Conservation (phyloP, 768 basidiomycete species). For the Boletus tylopilopsis region DNA sequence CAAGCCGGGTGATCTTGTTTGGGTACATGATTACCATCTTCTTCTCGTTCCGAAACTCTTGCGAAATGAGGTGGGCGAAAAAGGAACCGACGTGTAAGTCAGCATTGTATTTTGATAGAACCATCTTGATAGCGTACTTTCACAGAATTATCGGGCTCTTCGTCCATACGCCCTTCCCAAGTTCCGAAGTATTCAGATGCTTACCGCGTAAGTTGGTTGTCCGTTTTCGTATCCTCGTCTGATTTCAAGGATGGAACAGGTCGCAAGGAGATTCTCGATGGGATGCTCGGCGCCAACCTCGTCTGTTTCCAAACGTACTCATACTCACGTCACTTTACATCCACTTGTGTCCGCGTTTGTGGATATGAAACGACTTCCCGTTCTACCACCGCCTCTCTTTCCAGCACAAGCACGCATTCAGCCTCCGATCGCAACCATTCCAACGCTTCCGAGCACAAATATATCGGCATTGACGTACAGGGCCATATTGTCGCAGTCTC, state of each 20-base stretch:
- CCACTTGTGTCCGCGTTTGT: conserved; percentile 93
- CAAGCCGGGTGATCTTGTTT: conserved; percentile 86
- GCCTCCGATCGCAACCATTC: conserved; percentile 5
- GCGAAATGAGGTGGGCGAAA: conserved; percentile 54
- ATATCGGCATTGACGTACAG: conserved; percentile 69
- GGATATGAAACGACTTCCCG: conserved; percentile 76
- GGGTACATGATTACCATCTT: conserved; percentile 96
- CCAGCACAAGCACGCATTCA: not conserved
- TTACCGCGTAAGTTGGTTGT: conserved; percentile 63
- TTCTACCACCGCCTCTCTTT: not conserved
- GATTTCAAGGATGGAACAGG: conserved; percentile 36
- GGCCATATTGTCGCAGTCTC: conserved; percentile 79
- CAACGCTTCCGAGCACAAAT: conserved; percentile 17
- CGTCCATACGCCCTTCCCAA: conserved; percentile 97
- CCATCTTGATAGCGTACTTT: not conserved
- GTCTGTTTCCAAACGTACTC: conserved; percentile 98
- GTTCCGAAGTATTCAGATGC: conserved; percentile 93
- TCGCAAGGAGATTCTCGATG: conserved; percentile 91
- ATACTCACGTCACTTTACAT: conserved; percentile 91
- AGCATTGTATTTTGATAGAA: not conserved
- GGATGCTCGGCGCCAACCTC: conserved; percentile 96
- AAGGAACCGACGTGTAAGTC: conserved; percentile 25
- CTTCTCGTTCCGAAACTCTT: conserved; percentile 86
- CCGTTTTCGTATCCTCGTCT: not conserved
- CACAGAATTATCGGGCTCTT: conserved; percentile 75